Conservation (phyloP, 768 basidiomycete species). For the Cyathus striatus region DNA sequence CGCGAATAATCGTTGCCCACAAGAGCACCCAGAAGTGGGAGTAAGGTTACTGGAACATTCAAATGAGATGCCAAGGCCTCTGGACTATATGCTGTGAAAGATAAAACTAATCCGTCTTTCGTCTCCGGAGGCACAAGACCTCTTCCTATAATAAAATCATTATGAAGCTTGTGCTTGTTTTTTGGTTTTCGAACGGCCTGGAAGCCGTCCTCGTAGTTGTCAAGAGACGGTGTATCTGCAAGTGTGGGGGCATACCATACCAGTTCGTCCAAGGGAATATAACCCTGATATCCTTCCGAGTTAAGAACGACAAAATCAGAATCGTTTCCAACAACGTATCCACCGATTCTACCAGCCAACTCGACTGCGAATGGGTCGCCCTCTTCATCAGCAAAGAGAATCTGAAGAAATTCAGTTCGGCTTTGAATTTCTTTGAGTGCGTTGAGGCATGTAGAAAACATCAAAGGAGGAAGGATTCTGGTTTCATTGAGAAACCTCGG, state of each 20-base stretch:
- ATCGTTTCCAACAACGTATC: constrained; percentile 74
- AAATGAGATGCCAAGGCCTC: constrained; percentile 57
- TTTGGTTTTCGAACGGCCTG: constrained; percentile 52
- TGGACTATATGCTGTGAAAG: constrained; percentile 58
- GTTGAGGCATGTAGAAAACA: constrained; percentile 51
- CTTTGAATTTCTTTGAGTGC: constrained; percentile 38
- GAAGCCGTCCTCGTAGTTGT: constrained; percentile 50
- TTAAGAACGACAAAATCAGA: constrained; percentile 82
- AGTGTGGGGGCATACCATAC: constrained; percentile 45
- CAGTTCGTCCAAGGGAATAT: constrained; percentile 74
- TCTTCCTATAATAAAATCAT: constrained; percentile 19
- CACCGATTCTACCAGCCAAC: constrained; percentile 66
- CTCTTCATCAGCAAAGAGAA: constrained; percentile 78
- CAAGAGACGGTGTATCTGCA: constrained; percentile 19
- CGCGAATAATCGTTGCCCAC: constrained; percentile 79
- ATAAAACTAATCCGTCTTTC: constrained; percentile 40
- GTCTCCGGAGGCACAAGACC: constrained; percentile 53
- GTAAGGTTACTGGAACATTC: constrained; percentile 60
- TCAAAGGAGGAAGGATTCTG: constrained; percentile 70
- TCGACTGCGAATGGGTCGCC: constrained; percentile 84
- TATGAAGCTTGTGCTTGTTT: constrained; percentile 33
- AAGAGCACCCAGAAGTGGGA: constrained; percentile 74
- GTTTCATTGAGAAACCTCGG: constrained; percentile 68
- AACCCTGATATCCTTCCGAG: constrained; percentile 71
- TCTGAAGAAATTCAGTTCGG: constrained; percentile 31